Evolutionary conservation across 139 green algal species (phyloP).

Genomic region (Tetraselmis striata): DNA sequence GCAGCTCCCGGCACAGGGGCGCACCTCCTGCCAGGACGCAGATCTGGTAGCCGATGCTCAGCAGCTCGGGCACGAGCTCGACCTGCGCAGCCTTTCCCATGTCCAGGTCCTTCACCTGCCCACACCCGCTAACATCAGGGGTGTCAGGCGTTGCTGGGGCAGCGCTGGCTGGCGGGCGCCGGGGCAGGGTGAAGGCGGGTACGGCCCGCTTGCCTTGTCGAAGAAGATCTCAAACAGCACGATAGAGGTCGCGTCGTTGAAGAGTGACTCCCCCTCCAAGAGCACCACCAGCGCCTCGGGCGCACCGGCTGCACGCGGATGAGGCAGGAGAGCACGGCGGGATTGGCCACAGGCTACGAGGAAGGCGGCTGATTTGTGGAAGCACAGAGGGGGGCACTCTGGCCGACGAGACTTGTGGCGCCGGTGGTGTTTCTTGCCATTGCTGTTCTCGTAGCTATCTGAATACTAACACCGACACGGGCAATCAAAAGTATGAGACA

Average conservation of each 20-base stretch:
- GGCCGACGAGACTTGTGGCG: neutral
- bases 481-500: neutral
- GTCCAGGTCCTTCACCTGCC: neutral
- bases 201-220: too few relatives aligned
- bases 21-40: neutral
- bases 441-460: neutral
- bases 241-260: constrained; percentile 77
- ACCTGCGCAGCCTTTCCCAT: neutral
- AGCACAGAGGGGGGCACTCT: neutral
- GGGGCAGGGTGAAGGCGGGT: too few relatives aligned
- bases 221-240: constrained; percentile 78
- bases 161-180: too few relatives aligned
- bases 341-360: neutral
- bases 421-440: neutral
- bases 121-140: too few relatives aligned
- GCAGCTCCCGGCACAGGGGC: too few relatives aligned
- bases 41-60: neutral
- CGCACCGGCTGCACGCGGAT: constrained; percentile 28
- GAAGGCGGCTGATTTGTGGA: neutral
- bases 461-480: neutral
- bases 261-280: constrained; percentile 76
- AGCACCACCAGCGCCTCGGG: constrained; percentile 59
- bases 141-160: too few relatives aligned
- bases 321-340: too few relatives aligned
- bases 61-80: neutral